Evolutionary conservation across 1,284 basidiomycete genomes (phyloP).

Genomic region (Marasmius sp.): DNA sequence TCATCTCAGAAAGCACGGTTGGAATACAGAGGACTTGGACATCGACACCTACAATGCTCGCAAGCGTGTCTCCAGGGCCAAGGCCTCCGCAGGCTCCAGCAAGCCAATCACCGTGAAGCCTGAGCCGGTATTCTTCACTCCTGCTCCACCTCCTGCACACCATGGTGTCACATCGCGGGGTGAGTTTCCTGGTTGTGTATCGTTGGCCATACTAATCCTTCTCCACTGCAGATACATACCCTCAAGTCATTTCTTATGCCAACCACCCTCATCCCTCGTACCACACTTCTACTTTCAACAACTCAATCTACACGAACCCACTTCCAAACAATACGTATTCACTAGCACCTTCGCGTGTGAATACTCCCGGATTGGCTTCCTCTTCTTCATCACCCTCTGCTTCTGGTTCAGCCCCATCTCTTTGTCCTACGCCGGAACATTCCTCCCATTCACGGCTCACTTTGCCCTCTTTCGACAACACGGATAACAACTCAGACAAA

Average conservation of each 20-base stretch:
- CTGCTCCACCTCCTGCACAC: not conserved
- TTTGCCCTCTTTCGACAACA: not conserved
- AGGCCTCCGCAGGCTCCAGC: not conserved
- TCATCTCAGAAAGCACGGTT: conserved; percentile 52
- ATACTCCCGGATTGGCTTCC: not conserved
- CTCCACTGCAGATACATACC: not conserved
- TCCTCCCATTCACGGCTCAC: not conserved
- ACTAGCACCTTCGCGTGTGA: not conserved
- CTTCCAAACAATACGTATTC: conserved; percentile 1
- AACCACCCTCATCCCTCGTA: not conserved
- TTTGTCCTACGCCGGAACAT: not conserved
- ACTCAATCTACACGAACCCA: not conserved
- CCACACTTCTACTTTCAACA: not conserved
- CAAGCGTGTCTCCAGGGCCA: not conserved
- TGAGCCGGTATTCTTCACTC: not conserved
- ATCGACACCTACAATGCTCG: not conserved
- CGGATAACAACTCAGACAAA: not conserved
- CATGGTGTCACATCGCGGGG: not conserved
- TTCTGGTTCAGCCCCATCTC: not conserved
- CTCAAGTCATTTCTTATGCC: not conserved
- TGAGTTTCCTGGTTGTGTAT: no score
- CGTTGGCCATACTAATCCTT: not conserved
- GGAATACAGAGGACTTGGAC: conserved; percentile 25
- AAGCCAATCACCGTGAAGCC: not conserved
- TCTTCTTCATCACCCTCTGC: not conserved